Percentiles rank a stretch among this genome's conserved stretches.
Conservation (phyloP, 2,329 filamentous ascomycete species). For the Talaromyces sp. region DNA sequence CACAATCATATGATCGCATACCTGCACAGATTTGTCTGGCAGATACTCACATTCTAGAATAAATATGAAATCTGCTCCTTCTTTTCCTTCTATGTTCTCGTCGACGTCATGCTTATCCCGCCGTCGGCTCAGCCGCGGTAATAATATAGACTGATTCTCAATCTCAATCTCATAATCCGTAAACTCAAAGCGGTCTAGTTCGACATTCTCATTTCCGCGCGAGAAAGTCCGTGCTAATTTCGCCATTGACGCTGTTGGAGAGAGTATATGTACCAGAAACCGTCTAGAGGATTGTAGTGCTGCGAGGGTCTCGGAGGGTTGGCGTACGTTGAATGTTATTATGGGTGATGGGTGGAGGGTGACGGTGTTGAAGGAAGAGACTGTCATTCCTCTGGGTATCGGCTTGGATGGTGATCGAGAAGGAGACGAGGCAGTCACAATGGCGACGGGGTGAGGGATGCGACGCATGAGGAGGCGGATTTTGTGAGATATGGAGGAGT, state of each 20-base stretch:
- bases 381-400: constrained; percentile 52
- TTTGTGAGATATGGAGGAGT: constrained; percentile 22
- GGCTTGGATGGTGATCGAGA: constrained; percentile 2
- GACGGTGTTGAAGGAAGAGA: constrained; percentile 61
- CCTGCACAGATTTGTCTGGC: constrained; percentile 32
- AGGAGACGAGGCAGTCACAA: constrained; percentile 47
- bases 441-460: constrained; percentile 56
- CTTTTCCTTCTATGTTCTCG: not conserved
- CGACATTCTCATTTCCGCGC: constrained; percentile 37
- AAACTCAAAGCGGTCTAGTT: constrained; percentile 20
- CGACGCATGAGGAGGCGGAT: constrained; percentile 51
- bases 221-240: constrained; percentile 41
- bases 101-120: constrained; percentile 21
- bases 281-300: constrained; percentile 47
- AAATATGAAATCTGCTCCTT: constrained; percentile 34
- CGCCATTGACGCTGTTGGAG: constrained; percentile 31
- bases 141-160: constrained; percentile 14
- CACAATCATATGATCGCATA: constrained; percentile 42
- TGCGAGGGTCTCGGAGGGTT: constrained; percentile 55
- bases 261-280: constrained; percentile 54
- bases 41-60: constrained; percentile 39
- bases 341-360: constrained; percentile 53
- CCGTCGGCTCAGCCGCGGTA: constrained; percentile 4
- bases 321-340: constrained; percentile 61
- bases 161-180: not conserved